Conservation (phyloP, 208 protist genomes). For the Trichomonas tenax region DNA sequence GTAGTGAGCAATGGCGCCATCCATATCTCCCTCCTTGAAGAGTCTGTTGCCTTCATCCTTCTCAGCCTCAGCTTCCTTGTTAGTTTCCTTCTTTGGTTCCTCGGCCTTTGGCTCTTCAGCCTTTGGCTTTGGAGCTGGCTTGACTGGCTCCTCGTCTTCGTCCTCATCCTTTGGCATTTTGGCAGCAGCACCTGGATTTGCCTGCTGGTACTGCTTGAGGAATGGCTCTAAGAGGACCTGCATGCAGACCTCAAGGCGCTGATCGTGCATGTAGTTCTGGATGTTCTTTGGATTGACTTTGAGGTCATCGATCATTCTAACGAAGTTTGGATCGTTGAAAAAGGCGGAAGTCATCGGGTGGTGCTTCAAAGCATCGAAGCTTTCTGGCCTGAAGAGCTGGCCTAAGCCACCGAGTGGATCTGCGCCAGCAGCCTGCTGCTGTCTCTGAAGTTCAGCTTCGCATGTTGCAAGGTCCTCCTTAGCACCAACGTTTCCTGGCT, state of each 20-base stretch:
- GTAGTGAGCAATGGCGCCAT: slow-evolving; percentile 12
- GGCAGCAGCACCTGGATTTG: not conserved
- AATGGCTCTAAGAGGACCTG: not conserved
- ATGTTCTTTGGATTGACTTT: not conserved
- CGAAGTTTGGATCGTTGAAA: not conserved
- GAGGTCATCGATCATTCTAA: not conserved
- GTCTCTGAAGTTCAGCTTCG: not conserved
- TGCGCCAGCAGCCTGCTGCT: not conserved
- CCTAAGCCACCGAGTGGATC: not conserved
- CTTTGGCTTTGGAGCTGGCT: not conserved
- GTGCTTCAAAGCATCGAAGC: not conserved
- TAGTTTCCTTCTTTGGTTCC: not conserved
- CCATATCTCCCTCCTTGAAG: slow-evolving; percentile 18
- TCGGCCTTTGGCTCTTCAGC: not conserved
- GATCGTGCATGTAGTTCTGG: not conserved
- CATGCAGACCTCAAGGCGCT: not conserved
- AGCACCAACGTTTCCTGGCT: not conserved
- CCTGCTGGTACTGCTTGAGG: not conserved
- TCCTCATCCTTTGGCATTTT: not conserved
- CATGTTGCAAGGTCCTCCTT: not conserved
- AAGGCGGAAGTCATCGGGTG: not conserved
- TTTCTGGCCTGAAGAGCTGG: not conserved
- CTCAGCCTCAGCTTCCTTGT: slow-evolving; percentile 22
- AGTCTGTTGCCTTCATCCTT: slow-evolving; percentile 21
- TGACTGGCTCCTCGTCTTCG: not conserved